Percentiles rank a stretch among this genome's conserved stretches.
phyloP scores from a whole-genome alignment of 441 rosid species.

The Metrosideros polymorpha region DNA sequence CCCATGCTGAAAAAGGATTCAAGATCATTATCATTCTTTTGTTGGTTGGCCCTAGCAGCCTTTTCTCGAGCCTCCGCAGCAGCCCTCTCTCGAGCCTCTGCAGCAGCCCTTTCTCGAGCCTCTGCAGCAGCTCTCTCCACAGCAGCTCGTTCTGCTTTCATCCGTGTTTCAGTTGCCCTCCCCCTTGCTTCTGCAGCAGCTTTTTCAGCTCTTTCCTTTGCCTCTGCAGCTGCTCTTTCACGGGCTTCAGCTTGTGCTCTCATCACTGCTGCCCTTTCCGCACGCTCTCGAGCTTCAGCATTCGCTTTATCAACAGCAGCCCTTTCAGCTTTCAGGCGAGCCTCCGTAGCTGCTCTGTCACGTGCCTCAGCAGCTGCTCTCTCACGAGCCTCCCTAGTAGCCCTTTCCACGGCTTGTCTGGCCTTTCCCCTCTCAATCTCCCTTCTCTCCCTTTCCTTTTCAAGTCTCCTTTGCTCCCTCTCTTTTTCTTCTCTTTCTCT shows the following conservation, averaged over 20 bases:
- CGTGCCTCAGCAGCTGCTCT: not conserved
- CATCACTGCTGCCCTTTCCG: constrained; percentile 85
- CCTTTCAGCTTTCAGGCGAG: constrained; percentile 74
- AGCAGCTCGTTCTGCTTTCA: constrained; percentile 25
- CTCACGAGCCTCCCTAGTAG: constrained; percentile 95
- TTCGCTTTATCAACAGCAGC: constrained; percentile 67
- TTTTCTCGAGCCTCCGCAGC: constrained; percentile 11
- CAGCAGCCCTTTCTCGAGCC: constrained; percentile 42
- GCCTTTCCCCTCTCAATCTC: constrained; percentile 50
- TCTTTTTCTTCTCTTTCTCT: constrained; percentile 13
- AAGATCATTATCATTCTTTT: constrained; percentile 59
- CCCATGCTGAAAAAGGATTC: constrained; percentile 70
- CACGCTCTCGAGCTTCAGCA: constrained; percentile 77
- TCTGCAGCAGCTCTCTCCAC: constrained; percentile 41
- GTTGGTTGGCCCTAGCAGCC: constrained; percentile 46
- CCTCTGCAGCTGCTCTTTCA: constrained; percentile 22
- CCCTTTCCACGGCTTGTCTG: constrained; percentile 90
- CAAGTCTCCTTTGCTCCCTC: constrained; percentile 9
- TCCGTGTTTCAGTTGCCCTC: constrained; percentile 7
- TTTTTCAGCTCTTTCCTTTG: constrained; percentile 67
- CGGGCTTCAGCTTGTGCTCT: constrained; percentile 93
- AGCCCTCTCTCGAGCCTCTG: constrained; percentile 10
- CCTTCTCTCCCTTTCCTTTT: constrained; percentile 14
- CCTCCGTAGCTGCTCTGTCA: constrained; percentile 72
- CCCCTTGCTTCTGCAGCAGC: constrained; percentile 79